Evolutionary conservation across 495 filamentous ascomycete species (phyloP).

Genomic region (Sporormia fimetaria): DNA sequence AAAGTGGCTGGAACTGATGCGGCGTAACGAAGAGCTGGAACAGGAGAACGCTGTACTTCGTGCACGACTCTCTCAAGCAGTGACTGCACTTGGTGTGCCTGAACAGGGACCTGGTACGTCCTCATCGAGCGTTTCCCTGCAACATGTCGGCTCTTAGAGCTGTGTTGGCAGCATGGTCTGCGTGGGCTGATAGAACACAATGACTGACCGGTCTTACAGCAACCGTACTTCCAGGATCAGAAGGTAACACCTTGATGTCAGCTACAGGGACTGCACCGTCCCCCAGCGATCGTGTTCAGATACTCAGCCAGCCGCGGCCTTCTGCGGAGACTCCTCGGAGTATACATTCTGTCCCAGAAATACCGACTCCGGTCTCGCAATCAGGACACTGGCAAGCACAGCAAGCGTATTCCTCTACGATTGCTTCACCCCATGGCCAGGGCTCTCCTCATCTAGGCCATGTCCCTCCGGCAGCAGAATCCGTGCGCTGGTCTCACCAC

Average conservation of each 20-base stretch:
- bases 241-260: constrained; percentile 10
- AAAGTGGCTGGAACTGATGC: constrained; percentile 38
- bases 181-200: background rate
- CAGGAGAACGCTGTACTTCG: constrained; percentile 37
- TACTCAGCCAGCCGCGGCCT: constrained; percentile 19
- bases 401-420: constrained; percentile 10
- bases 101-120: constrained; percentile 21
- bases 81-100: constrained; percentile 18
- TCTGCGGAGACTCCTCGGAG: no score
- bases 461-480: constrained; percentile 6
- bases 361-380: constrained; percentile 20
- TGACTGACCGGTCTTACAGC: constrained; percentile 4
- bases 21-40: constrained; percentile 45
- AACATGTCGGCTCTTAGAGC: no score
- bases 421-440: constrained; percentile 22
- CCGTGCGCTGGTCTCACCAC: constrained; percentile 20
- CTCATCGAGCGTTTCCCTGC: no score
- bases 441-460: constrained; percentile 9
- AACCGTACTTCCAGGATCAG: constrained; percentile 13
- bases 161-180: no score
- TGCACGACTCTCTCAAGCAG: constrained; percentile 26
- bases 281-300: constrained; percentile 23
- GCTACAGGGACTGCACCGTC: constrained; percentile 16
- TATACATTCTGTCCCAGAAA: constrained; percentile 17
- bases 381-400: constrained; percentile 22